Evolutionary conservation across 2,329 filamentous ascomycete genomes (phyloP).

Genomic region (Fusarium poae): DNA sequence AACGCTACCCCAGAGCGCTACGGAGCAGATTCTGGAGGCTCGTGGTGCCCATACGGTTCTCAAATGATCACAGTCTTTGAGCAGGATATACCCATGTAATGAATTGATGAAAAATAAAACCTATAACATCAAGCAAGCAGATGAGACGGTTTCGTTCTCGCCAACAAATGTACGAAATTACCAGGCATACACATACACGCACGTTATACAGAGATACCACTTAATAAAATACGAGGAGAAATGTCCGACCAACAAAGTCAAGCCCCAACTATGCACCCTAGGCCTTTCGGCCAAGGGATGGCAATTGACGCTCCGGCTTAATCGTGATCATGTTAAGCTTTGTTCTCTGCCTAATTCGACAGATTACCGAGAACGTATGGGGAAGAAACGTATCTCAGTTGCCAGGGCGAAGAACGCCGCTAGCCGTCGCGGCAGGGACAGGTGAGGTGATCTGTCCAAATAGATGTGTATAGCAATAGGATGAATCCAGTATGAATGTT

Average conservation of each 20-base stretch:
- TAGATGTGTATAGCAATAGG: slow-evolving; percentile 33
- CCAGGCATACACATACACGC: slow-evolving; percentile 7
- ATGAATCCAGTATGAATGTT: slow-evolving; percentile 5
- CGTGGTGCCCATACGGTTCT: slow-evolving; percentile 92
- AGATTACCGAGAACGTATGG: slow-evolving; percentile 85
- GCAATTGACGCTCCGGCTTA: slow-evolving; percentile 98
- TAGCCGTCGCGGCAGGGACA: slow-evolving; percentile 67
- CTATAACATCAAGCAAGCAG: background rate
- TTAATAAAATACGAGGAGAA: slow-evolving; percentile 24
- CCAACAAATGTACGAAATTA: slow-evolving; percentile 13
- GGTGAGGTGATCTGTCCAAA: slow-evolving; percentile 32
- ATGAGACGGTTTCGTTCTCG: background rate
- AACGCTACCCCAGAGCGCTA: slow-evolving; percentile 81
- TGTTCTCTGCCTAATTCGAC: slow-evolving; percentile 83
- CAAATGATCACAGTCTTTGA: slow-evolving; percentile 69
- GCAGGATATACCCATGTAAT: slow-evolving; percentile 12
- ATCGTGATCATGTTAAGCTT: slow-evolving; percentile 79
- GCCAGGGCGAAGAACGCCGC: slow-evolving; percentile 63
- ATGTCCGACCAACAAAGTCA: slow-evolving; percentile 95
- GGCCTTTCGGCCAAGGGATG: slow-evolving; percentile 82
- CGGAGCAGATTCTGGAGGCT: slow-evolving; percentile 90
- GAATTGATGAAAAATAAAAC: slow-evolving; percentile 12
- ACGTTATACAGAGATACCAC: slow-evolving; percentile 21
- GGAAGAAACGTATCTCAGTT: slow-evolving; percentile 69
- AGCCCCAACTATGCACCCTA: slow-evolving; percentile 88